Evolutionary conservation across 306 rosid species (phyloP), one percentile per base, ranked within the genome.

Genomic region (Macrotyloma uniflorum): DNA sequence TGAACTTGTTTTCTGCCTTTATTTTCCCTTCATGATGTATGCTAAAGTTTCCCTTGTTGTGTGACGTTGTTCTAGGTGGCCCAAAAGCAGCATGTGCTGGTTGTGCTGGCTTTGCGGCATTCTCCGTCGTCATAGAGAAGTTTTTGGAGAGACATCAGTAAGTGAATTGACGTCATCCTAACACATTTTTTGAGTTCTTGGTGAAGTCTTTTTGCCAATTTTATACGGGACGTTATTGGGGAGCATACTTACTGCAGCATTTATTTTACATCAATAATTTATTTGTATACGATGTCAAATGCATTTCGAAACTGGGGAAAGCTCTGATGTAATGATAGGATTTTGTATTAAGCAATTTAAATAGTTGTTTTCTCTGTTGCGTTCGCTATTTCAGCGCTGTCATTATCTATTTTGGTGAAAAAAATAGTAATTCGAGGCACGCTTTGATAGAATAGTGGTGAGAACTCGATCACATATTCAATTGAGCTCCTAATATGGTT

Each of bases 41-140:
- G 16, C 5, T 76, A 63, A 79, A 80, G 53, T 88, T 85, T 73
- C 12, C 24, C 19, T 15, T 77, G 33, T 77, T 75, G 50, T 75
- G 50, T 77, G 67, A 49, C 77, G 71, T 80, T 77, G 28, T 79
- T 82, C 51, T 82, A 95, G 99, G 91, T 78, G 99, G 99, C 81
- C 97, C 97, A 47, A 90, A 88, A 83, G 97, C 97, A 43, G 96
- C 98, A 42, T 95, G 99, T 47, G 86, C 38, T 6, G 98, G 98
- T 45, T 94, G 98, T 75, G 98, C 95, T 26, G 97, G 97, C 32
- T 94, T 94, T 82, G 97, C 98, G 1, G 93, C 99, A 64, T 95
- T 95, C 84, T 91, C 97, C 18, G 96, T 88, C 6, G 35, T 87
- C 45, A 95, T 89, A 80, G 96, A 91, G 87, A 95, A 95, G 84